These are phyloP conservation scores for Aspergillus quadrilineatus DNA, from an alignment of 2,329 filamentous ascomycete genomes.

Conservation along the genomic window DNA sequence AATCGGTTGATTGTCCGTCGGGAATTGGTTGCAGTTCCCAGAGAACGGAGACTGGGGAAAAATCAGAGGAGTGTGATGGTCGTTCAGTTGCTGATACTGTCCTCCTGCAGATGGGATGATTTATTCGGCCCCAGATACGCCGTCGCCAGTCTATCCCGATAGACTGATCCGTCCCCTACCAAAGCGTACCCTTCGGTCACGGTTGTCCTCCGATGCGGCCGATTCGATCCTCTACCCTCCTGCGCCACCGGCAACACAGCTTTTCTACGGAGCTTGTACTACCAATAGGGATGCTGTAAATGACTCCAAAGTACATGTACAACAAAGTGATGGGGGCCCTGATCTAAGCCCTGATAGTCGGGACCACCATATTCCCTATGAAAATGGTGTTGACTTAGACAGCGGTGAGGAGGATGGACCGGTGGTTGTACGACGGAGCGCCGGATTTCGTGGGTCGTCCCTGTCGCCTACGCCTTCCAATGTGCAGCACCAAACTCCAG, in stretches of 20 bases:
- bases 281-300: slow-evolving; percentile 56
- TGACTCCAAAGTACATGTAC: slow-evolving; percentile 47
- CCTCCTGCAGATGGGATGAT: slow-evolving; percentile 48
- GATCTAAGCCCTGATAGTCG: slow-evolving; percentile 38
- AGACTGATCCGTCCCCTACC: slow-evolving; percentile 91
- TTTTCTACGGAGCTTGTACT: slow-evolving; percentile 72
- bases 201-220: slow-evolving; percentile 80
- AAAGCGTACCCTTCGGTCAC: slow-evolving; percentile 81
- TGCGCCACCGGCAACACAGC: slow-evolving; percentile 65
- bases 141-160: slow-evolving; percentile 79
- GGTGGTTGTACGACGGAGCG: slow-evolving; percentile 44
- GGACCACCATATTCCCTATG: slow-evolving; percentile 50
- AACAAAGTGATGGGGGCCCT: slow-evolving; percentile 43
- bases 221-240: slow-evolving; percentile 80
- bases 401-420: slow-evolving; percentile 61
- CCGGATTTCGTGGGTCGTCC: slow-evolving; percentile 40
- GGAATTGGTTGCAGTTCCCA: slow-evolving; percentile 13
- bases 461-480: slow-evolving; percentile 33
- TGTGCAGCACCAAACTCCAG: slow-evolving; percentile 27
- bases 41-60: slow-evolving; percentile 5
- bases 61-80: slow-evolving; percentile 23
- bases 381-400: slow-evolving; percentile 57
- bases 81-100: slow-evolving; percentile 40
- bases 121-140: slow-evolving; percentile 63
- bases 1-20: slow-evolving; percentile 14